These are phyloP conservation scores for Hanseniaspora singularis DNA, from an alignment of 805 yeast genomes.

Conservation along the genomic window DNA sequence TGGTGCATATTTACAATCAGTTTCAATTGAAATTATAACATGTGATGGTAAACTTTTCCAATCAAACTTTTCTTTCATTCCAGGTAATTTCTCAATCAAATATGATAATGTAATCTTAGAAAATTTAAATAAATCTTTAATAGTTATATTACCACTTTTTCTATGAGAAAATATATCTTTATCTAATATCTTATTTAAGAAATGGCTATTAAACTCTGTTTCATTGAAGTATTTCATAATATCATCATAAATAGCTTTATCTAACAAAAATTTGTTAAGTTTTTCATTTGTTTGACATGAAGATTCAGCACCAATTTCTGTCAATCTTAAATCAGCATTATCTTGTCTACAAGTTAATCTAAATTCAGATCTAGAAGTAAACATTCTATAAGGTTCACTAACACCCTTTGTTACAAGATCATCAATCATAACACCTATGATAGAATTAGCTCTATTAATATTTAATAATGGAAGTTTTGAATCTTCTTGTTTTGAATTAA, in stretches of 20 bases:
- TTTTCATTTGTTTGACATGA: slow-evolving; percentile 61
- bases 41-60: slow-evolving; percentile 31
- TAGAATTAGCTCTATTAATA: slow-evolving; percentile 70
- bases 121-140: slow-evolving; percentile 60
- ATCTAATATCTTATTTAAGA: slow-evolving; percentile 46
- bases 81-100: slow-evolving; percentile 28
- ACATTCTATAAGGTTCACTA: slow-evolving; percentile 95
- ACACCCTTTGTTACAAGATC: slow-evolving; percentile 93
- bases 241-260: slow-evolving; percentile 34
- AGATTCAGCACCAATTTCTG: slow-evolving; percentile 48
- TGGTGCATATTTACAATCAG: slow-evolving; percentile 76
- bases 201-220: slow-evolving; percentile 39
- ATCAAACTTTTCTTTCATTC: slow-evolving; percentile 24
- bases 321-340: slow-evolving; percentile 81
- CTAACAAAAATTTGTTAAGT: slow-evolving; percentile 37
- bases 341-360: slow-evolving; percentile 83
- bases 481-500: slow-evolving; percentile 29
- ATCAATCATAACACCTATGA: slow-evolving; percentile 83
- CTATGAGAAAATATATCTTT: slow-evolving; percentile 39
- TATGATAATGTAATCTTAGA: slow-evolving; percentile 32
- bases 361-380: slow-evolving; percentile 90
- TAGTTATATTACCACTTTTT: slow-evolving; percentile 44
- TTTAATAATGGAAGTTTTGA: slow-evolving; percentile 27
- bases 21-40: slow-evolving; percentile 48
- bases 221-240: slow-evolving; percentile 37